These are phyloP conservation scores for Tolypocladium cylindrosporum DNA, from an alignment of 2,329 filamentous ascomycete genomes.

Conservation along the genomic window DNA sequence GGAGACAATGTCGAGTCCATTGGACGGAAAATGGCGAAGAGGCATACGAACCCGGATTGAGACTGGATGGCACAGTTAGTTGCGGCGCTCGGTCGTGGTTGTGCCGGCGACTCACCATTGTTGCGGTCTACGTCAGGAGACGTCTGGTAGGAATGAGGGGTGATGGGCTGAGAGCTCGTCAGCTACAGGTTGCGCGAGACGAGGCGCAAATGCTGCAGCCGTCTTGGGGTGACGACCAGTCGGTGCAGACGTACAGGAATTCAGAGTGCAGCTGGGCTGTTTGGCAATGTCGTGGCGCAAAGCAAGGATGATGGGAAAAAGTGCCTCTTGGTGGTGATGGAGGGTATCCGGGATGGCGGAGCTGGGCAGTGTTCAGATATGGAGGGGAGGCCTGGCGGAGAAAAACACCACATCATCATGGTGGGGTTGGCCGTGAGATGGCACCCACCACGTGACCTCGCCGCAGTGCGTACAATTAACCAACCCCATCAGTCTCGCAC, in stretches of 20 bases:
- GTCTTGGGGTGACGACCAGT: background rate
- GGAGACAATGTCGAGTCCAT: background rate
- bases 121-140: conserved; percentile 22
- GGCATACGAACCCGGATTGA: conserved; percentile 55
- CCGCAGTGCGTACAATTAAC: conserved; percentile 8
- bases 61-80: conserved; percentile 32
- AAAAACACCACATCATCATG: conserved; percentile 20
- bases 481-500: background rate
- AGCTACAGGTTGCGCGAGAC: conserved; percentile 9
- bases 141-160: conserved; percentile 15
- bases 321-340: conserved; percentile 6
- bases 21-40: conserved; percentile 7
- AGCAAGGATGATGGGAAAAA: background rate
- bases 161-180: conserved; percentile 9
- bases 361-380: conserved; percentile 4
- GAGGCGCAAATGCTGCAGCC: background rate
- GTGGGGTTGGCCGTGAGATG: conserved; percentile 22
- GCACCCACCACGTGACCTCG: conserved; percentile 18
- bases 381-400: conserved; percentile 18
- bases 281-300: background rate
- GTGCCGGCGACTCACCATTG: conserved; percentile 26
- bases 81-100: background rate
- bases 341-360: background rate
- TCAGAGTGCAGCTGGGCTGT: background rate
- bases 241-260: background rate